Conservation (phyloP, 169 alveolate genomes). For the Perkinsus chesapeaki region DNA sequence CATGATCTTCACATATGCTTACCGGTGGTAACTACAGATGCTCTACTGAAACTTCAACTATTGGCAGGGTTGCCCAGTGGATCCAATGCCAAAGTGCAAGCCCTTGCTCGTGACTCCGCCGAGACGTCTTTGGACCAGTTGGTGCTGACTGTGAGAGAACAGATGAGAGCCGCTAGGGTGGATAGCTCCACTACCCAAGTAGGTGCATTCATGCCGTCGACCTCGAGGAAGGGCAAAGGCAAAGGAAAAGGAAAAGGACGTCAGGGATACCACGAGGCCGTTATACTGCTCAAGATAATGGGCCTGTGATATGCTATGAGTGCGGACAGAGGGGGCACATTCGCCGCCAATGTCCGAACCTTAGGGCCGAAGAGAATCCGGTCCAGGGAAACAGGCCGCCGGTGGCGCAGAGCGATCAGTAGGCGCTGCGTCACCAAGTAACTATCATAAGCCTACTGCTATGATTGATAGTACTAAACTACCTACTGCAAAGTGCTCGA, state of each 20-base stretch:
- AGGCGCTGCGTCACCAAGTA: background rate
- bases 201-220: background rate
- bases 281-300: background rate
- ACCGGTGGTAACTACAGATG: background rate
- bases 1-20: background rate
- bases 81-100: background rate
- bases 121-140: background rate
- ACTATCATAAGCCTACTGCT: too few relatives aligned
- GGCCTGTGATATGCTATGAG: background rate
- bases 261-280: background rate
- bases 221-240: background rate
- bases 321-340: background rate
- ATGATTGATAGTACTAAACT: background rate
- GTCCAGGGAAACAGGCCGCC: background rate
- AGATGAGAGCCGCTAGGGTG: background rate
- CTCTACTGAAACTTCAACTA: background rate
- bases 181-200: background rate
- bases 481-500: background rate
- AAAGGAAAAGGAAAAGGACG: background rate
- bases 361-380: background rate
- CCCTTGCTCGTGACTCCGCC: background rate
- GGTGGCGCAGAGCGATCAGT: background rate
- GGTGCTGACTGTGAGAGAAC: background rate
- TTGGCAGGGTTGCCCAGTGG: background rate
- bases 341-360: background rate